phyloP scores from a whole-genome alignment of 2,329 filamentous ascomycete genomes.

The Fusarium cyanostomum region DNA sequence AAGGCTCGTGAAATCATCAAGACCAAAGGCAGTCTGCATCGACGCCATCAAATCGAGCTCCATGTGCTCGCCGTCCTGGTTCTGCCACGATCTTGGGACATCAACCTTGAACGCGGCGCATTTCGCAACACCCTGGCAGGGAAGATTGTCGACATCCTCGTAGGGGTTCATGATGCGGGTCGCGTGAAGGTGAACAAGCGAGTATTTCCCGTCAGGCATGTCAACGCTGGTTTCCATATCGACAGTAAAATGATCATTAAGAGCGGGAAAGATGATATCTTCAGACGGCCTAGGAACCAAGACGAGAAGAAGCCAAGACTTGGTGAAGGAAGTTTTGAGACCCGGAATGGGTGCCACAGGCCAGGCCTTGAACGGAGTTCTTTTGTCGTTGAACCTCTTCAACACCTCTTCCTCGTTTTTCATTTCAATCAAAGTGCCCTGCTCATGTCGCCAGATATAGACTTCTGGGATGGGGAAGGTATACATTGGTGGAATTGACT shows the following conservation, averaged over 20 bases:
- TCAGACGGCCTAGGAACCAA: slow-evolving; percentile 31
- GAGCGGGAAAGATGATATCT: slow-evolving; percentile 39
- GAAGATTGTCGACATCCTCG: slow-evolving; percentile 26
- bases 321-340: slow-evolving; percentile 42
- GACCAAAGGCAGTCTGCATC: slow-evolving; percentile 67
- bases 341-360: slow-evolving; percentile 45
- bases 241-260: slow-evolving; percentile 44
- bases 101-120: slow-evolving; percentile 50
- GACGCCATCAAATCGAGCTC: slow-evolving; percentile 67
- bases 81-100: slow-evolving; percentile 45
- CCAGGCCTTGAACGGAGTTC: slow-evolving; percentile 40
- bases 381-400: slow-evolving; percentile 40
- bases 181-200: slow-evolving; percentile 40
- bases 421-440: slow-evolving; percentile 48
- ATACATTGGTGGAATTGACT: slow-evolving; percentile 21
- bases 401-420: slow-evolving; percentile 44
- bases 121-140: slow-evolving; percentile 13
- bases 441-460: slow-evolving; percentile 44
- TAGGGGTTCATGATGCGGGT: slow-evolving; percentile 47
- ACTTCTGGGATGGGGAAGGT: slow-evolving; percentile 38
- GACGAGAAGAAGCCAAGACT: slow-evolving; percentile 48
- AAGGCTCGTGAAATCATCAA: slow-evolving; percentile 32
- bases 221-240: slow-evolving; percentile 39
- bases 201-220: slow-evolving; percentile 31
- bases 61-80: slow-evolving; percentile 32